Evolutionary conservation across 2,329 filamentous ascomycete species (phyloP), one percentile per base, ranked within the genome.

Genomic region (Blumeria graminis): DNA sequence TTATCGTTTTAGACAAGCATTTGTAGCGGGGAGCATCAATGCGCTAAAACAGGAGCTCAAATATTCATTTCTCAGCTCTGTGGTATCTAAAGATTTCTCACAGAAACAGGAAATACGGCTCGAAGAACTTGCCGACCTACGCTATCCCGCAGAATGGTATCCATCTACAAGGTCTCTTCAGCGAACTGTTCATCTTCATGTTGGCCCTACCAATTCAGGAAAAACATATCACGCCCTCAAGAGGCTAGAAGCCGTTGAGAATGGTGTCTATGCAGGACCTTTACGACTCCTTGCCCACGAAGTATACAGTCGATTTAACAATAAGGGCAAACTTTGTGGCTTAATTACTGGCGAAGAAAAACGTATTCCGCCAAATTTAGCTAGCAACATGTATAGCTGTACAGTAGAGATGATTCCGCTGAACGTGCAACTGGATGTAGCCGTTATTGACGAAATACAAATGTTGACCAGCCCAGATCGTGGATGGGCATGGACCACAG

Each of bases 361-460:
- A 58, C 79, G 85, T 55, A 69, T 84, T 8, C 81, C 86, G 0
- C 71, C 80, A 52, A 71, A 75, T 9, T 69, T 71, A 0, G 71
- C 80, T 55, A 69, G 69, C 3, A 74, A 74, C 59, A 82, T 94
- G 64, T 76, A 76, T 57, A 90, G 87, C 65, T 95, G 92, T 65
- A 98, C 92, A 0, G 92, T 98, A 3, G 92, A 98, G 68, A 98
- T 98, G 82, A 75, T 81, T 28, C 76, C 76, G 6, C 60, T 62
- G 7, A 65, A 56, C 59, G 59, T 66, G 18, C 63, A 67, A 18
- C 71, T 81, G 39, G 90, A 96, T 45, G 89, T 98, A 38, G 90
- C 87, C 1, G 90, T 98, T 61, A 90, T 98, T 60, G 92, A 98
- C 65, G 92, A 98, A 71, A 96, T 98, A 57, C 92, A 98, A 69